Evolutionary conservation across 768 basidiomycete species (phyloP), one percentile per base, ranked within the genome.

Genomic region (Podaxis sp.): DNA sequence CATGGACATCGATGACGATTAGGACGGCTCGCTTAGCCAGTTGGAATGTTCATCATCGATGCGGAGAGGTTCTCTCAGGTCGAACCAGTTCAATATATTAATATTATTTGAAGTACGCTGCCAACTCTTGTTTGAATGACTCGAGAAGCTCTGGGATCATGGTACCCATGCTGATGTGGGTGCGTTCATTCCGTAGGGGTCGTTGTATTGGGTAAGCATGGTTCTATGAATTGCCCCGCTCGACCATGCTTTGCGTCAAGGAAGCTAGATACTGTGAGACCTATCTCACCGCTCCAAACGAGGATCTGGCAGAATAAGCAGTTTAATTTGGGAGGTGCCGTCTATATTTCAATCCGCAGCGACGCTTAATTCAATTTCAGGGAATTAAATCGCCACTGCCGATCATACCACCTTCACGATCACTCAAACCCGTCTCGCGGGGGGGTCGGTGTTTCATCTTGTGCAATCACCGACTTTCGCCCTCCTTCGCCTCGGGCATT

Each of bases 1-100:
- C 51, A 77, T 77, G 58, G 78, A 74, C 49, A 80, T 82, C 76
- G 78, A 83, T 65, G 82, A 82, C 66, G 78, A 81, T 69, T 82
- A 64, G 54, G 33, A 58, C 19, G 24, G 49, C 27, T 38, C 17
- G 38, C 13, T 29, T 47, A 46, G 22, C 43, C 24, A 25, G n/a
- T 53, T 24, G 49, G 9, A 25, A 24, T 29, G n/a, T 49, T 19
- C 54, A 56, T 51, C 54, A 62, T 37, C 29, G 15, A 17, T 25
- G 43, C 36, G 36, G 61, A 25, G 24, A 43, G 51, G 36, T 38
- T 41, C 24, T 24, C 46, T 50, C 27, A 55, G 41, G 13, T 22
- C 61, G 54, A 62, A 56, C 61, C 55, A 50, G 61, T 62, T 62
- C 61, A 62, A 51, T 62, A 47, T 56, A 62, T 49, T 51, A 51